phyloP scores from a whole-genome alignment of 1,284 basidiomycete species.

The Exobasidium cylindrosporum region DNA sequence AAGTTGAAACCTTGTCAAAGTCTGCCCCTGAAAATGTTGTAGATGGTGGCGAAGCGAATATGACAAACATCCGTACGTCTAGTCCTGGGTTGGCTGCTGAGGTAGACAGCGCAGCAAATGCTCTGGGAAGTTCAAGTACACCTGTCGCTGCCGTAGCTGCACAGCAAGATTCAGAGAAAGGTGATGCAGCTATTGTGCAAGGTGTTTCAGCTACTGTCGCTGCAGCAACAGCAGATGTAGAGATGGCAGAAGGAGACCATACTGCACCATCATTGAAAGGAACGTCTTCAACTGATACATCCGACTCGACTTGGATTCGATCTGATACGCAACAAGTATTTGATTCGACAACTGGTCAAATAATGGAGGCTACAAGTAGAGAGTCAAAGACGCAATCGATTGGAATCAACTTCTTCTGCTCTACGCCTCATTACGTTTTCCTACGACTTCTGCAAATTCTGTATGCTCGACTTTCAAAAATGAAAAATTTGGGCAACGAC shows the following conservation, averaged over 20 bases:
- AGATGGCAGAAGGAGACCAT: constrained; percentile 29
- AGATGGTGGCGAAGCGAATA: background rate
- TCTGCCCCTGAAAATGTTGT: background rate
- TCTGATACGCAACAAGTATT: constrained; percentile 53
- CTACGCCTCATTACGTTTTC: constrained; percentile 87
- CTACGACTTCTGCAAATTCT: constrained; percentile 76
- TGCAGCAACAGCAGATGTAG: constrained; percentile 24
- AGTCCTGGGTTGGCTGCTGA: constrained; percentile 8
- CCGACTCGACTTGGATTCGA: constrained; percentile 59
- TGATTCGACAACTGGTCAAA: constrained; percentile 27
- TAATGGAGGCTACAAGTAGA: background rate
- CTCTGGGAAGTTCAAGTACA: constrained; percentile 18
- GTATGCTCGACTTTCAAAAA: constrained; percentile 76
- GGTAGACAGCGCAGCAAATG: constrained; percentile 21
- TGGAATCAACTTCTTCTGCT: constrained; percentile 71
- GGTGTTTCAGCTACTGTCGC: constrained; percentile 25
- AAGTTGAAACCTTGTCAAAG: constrained; percentile 29
- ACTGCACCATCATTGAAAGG: constrained; percentile 9
- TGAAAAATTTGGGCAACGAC: constrained; percentile 60
- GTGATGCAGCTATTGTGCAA: constrained; percentile 7
- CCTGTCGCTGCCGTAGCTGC: constrained; percentile 29
- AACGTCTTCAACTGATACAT: constrained; percentile 8
- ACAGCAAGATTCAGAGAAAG: constrained; percentile 18
- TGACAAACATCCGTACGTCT: background rate
- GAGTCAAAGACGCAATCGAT: background rate